Conservation (phyloP, 2,329 filamentous ascomycete species). For the Hirsutella rhossiliensis region DNA sequence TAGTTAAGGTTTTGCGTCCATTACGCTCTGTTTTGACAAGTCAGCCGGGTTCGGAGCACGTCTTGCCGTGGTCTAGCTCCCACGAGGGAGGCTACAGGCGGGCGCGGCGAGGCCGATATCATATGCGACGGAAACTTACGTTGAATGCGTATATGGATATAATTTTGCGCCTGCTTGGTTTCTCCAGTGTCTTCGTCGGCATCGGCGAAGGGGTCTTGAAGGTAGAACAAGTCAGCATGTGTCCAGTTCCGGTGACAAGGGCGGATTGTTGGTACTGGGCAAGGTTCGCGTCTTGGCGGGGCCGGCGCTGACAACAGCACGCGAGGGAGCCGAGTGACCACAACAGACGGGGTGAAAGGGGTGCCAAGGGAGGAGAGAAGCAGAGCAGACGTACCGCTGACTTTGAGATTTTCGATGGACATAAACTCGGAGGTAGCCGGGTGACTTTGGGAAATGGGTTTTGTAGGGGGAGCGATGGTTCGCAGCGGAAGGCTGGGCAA, state of each 20-base stretch:
- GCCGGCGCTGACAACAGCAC: too few species aligned
- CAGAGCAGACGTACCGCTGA: slow-evolving; percentile 56
- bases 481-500: slow-evolving; percentile 35
- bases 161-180: slow-evolving; percentile 90
- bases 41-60: slow-evolving; percentile 21
- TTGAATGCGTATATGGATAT: slow-evolving; percentile 99
- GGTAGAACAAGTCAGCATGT: slow-evolving; percentile 12
- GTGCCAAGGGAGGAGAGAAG: neutral
- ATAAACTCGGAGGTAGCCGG: slow-evolving; percentile 74
- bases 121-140: slow-evolving; percentile 50
- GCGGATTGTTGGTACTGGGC: neutral
- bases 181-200: slow-evolving; percentile 98
- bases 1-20: slow-evolving; percentile 99
- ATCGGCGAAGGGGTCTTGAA: slow-evolving; percentile 98
- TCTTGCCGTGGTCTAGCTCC: too few species aligned
- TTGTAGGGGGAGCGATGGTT: slow-evolving; percentile 21
- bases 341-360: neutral
- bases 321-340: neutral
- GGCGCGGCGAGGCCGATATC: neutral
- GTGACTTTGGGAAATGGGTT: slow-evolving; percentile 42
- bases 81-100: too few species aligned
- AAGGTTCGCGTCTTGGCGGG: too few species aligned
- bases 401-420: slow-evolving; percentile 98
- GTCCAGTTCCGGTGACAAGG: neutral
- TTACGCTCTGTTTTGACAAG: slow-evolving; percentile 67